Evolutionary conservation across 2,329 filamentous ascomycete species (phyloP).

Genomic region (Phaeomoniella chlamydospora): DNA sequence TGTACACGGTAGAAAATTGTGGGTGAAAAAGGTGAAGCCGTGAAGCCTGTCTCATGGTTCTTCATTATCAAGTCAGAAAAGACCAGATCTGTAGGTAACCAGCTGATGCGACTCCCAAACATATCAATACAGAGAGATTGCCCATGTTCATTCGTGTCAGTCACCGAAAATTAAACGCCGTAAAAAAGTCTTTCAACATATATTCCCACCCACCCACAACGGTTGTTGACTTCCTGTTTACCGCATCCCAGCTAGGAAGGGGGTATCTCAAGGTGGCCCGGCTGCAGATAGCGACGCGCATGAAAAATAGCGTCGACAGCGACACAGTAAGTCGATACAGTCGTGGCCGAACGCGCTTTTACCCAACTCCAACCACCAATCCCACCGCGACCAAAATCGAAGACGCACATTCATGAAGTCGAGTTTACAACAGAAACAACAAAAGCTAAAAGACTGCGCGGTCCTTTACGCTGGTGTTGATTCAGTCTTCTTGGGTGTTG

Average conservation of each 20-base stretch:
- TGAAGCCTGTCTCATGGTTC: not conserved
- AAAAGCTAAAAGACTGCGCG: not conserved
- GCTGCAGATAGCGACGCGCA: not conserved
- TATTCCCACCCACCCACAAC: not conserved
- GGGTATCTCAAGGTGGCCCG: not conserved
- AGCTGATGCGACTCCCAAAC: not conserved
- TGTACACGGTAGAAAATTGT: too few species aligned
- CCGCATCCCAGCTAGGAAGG: not conserved
- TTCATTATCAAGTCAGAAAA: not conserved
- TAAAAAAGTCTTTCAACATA: not conserved
- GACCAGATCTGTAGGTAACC: not conserved
- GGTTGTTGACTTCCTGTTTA: not conserved
- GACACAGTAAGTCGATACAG: not conserved
- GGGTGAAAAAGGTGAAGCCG: not conserved
- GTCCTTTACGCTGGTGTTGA: slow-evolving; percentile 9
- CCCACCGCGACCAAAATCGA: not conserved
- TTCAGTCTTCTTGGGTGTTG: slow-evolving; percentile 24
- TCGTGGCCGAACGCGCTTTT: not conserved
- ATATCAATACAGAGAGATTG: not conserved
- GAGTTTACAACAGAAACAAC: slow-evolving; percentile 1
- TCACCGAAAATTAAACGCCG: not conserved
- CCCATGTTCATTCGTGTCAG: not conserved
- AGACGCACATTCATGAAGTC: not conserved
- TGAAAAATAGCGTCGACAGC: not conserved
- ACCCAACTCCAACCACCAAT: not conserved